Evolutionary conservation across 2,329 filamentous ascomycete species (phyloP).

Genomic region (Escovopsis sp.): DNA sequence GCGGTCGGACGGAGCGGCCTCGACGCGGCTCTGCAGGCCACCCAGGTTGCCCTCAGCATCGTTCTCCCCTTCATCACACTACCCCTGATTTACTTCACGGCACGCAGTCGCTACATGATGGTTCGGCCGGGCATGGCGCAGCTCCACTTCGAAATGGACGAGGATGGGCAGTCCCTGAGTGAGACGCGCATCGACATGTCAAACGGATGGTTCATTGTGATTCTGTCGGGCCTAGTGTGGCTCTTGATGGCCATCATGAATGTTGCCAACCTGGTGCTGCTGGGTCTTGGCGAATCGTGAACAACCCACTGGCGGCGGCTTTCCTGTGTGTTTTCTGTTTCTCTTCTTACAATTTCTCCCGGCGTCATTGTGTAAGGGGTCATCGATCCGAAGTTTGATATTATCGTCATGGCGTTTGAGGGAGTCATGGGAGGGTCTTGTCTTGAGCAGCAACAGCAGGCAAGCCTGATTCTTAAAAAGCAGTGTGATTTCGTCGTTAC

Average conservation of each 20-base stretch:
- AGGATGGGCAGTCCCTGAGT: slow-evolving; percentile 4
- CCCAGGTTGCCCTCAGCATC: slow-evolving; percentile 64
- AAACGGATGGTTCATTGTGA: slow-evolving; percentile 52
- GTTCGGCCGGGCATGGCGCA: slow-evolving; percentile 34
- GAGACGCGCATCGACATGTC: slow-evolving; percentile 42
- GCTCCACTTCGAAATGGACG: slow-evolving; percentile 16
- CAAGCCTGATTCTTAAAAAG: no score
- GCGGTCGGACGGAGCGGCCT: slow-evolving; percentile 60
- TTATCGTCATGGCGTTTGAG: no score
- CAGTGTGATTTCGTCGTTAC: no score
- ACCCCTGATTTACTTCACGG: slow-evolving; percentile 76
- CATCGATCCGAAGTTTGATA: no score
- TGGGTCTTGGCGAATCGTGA: slow-evolving; percentile 24
- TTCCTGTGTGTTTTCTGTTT: background rate
- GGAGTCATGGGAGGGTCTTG: no score
- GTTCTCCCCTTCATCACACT: slow-evolving; percentile 73
- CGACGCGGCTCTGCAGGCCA: slow-evolving; percentile 56
- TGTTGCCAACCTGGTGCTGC: slow-evolving; percentile 56
- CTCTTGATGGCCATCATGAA: slow-evolving; percentile 64
- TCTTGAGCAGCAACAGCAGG: no score
- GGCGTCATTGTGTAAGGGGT: background rate
- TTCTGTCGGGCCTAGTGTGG: slow-evolving; percentile 50
- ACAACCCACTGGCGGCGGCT: background rate
- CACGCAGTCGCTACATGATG: slow-evolving; percentile 65
- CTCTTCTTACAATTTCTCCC: background rate